Base-by-base conservation (phyloP, 2,329 filamentous ascomycete genomes). In the Botrytis squamosa region DNA sequence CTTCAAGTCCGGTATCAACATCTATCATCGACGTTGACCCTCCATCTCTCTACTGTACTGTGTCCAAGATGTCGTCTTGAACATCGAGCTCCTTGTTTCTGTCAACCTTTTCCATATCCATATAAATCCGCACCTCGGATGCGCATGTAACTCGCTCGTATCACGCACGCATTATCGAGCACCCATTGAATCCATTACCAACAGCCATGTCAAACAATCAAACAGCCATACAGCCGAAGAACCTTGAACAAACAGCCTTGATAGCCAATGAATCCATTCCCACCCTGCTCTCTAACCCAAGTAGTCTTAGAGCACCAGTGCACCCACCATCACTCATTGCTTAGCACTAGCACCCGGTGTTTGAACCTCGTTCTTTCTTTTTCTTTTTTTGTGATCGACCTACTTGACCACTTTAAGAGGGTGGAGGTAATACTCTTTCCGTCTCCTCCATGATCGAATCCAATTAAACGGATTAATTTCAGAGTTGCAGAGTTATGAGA, bases 101-200 rank as follows among this genome's bases (percentile, higher is more conserved):
- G 63, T 9, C 44, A 25, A 38, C 49, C 64, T 38, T 16, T 66
- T 38, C 33, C 14, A 38, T 36, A 20, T n/a, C 33, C 44, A 66
- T 49, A 52, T 33, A n/a, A n/a, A 52, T n/a, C 64, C 25, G 25
- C 22, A n/a, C 63, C 42, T 55, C 29, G 16, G 60, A 22, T 22
- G 16, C 12, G 40, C 33, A 65, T 65, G 62, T 46, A 46, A 44
- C 52, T 57, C 52, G 42, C 62, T 44, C 62, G 40, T 65, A 65
- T 46, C 62, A 65, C 62, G n/a, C n/a, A 44, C n/a, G n/a, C 62
- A 65, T 33, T 46, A 46, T 65, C 62, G 62, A 65, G 33, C 42
- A 33, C 29, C 44, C 64, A 75, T 76, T 68, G 70, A 75, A 71
- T 73, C 70, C 71, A 64, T 59, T 8, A 83, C 33, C 42, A 66